Evolutionary conservation across 306 rosid genomes (phyloP).

Genomic region (Malus fusca): DNA sequence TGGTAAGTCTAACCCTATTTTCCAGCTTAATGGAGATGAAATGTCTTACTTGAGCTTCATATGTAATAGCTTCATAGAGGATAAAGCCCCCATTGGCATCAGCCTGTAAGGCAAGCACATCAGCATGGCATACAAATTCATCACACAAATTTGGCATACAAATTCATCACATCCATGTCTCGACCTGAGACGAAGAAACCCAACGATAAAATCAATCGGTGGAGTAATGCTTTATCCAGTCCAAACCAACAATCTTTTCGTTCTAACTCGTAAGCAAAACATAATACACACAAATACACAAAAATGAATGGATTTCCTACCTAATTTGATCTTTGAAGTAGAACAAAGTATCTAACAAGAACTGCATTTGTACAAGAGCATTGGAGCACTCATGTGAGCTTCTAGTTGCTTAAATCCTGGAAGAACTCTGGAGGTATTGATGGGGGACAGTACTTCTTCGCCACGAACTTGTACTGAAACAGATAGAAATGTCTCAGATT

Average conservation of each 20-base stretch:
- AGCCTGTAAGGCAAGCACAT: no score
- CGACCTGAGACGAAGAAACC: no score
- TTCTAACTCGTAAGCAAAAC: neutral
- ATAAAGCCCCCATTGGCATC: no score
- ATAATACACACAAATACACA: neutral
- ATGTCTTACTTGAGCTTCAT: no score
- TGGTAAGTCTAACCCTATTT: no score
- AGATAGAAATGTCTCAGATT: constrained; percentile 3
- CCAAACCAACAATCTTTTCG: neutral
- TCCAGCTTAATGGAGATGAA: no score
- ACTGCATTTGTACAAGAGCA: neutral
- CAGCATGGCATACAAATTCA: no score
- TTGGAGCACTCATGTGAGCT: neutral
- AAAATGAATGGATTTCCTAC: neutral
- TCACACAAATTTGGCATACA: no score
- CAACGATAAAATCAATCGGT: no score
- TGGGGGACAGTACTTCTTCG: constrained; percentile 46
- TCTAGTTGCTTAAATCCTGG: constrained; percentile 25
- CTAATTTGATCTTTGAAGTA: neutral
- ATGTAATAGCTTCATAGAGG: no score
- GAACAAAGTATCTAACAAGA: neutral
- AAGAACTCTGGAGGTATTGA: constrained; percentile 44
- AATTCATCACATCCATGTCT: no score
- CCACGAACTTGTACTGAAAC: constrained; percentile 57
- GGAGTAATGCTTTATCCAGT: no score